Conservation (phyloP, 2,329 filamentous ascomycete species). For the Botrytis deweyae region DNA sequence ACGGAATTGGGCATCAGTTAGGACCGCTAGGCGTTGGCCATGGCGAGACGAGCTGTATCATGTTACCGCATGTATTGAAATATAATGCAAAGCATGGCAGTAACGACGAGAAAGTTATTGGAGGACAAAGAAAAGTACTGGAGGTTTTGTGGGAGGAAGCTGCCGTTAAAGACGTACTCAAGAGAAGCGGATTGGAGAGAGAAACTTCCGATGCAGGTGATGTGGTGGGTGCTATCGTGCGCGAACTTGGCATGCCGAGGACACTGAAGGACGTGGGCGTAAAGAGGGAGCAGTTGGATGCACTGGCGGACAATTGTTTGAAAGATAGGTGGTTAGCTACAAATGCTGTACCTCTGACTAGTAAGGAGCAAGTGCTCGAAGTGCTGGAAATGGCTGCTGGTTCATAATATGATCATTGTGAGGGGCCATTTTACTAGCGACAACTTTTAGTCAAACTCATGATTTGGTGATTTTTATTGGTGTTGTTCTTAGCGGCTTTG, state of each 20-base stretch:
- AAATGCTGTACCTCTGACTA: constrained; percentile 50
- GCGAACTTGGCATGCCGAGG: constrained; percentile 53
- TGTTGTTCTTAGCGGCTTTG: background rate
- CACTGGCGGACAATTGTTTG: constrained; percentile 50
- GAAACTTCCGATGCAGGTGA: constrained; percentile 48
- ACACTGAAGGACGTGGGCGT: constrained; percentile 53
- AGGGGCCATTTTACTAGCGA: background rate
- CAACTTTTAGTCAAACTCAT: background rate
- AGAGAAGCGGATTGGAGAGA: constrained; percentile 27
- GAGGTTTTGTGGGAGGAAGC: constrained; percentile 31
- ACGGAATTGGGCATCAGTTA: constrained; percentile 47
- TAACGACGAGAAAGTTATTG: constrained; percentile 23
- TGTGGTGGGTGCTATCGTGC: constrained; percentile 51
- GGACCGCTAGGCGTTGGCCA: constrained; percentile 52
- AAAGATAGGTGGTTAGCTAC: constrained; percentile 50
- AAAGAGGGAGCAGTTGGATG: constrained; percentile 47
- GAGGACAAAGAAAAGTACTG: constrained; percentile 30
- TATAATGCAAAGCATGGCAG: constrained; percentile 45
- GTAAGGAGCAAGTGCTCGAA: constrained; percentile 51
- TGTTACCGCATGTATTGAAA: constrained; percentile 55
- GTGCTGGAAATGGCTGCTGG: constrained; percentile 42
- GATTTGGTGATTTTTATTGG: background rate
- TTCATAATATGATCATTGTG: background rate
- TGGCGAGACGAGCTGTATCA: constrained; percentile 58
- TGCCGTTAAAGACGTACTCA: constrained; percentile 25